Percentiles rank a stretch among this genome's conserved stretches.
Evolutionary conservation across 2,329 filamentous ascomycete species (phyloP).

Genomic region (Diaporthe longicolla): DNA sequence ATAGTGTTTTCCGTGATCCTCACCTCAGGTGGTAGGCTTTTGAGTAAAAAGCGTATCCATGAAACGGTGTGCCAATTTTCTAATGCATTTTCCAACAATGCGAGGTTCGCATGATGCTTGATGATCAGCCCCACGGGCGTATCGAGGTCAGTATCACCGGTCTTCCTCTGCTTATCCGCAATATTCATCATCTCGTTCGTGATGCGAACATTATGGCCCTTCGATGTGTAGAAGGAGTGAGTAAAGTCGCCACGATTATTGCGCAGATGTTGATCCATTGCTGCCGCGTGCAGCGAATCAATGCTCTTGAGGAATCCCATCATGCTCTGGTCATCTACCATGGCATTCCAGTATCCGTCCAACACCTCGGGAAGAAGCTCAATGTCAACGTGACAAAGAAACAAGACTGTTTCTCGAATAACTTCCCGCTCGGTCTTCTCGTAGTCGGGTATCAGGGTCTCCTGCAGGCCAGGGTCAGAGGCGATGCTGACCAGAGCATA

Average conservation of each 20-base stretch:
- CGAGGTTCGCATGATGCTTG: not conserved
- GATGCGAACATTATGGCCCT: not conserved
- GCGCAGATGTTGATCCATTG: constrained; percentile 2
- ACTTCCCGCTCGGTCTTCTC: not conserved
- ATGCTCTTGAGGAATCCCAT: not conserved
- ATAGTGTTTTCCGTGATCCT: not conserved
- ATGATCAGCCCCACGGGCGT: not conserved
- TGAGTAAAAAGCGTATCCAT: not conserved
- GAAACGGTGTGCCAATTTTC: not conserved
- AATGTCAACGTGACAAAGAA: not conserved
- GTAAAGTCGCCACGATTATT: not conserved
- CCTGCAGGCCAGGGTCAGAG: not conserved
- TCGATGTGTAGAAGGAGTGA: not conserved
- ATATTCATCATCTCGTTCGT: constrained; percentile 10
- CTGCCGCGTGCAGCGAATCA: not conserved
- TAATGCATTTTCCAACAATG: not conserved
- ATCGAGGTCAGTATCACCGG: not conserved
- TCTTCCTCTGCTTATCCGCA: not conserved
- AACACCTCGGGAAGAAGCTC: not conserved
- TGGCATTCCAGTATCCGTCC: constrained; percentile 1
- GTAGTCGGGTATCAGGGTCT: not conserved
- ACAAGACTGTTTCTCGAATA: not conserved
- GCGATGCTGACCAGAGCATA: not conserved
- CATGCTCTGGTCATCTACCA: not conserved
- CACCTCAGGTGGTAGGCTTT: not conserved